Conservation (phyloP, 1,284 basidiomycete genomes). For the Vanrija sp. region DNA sequence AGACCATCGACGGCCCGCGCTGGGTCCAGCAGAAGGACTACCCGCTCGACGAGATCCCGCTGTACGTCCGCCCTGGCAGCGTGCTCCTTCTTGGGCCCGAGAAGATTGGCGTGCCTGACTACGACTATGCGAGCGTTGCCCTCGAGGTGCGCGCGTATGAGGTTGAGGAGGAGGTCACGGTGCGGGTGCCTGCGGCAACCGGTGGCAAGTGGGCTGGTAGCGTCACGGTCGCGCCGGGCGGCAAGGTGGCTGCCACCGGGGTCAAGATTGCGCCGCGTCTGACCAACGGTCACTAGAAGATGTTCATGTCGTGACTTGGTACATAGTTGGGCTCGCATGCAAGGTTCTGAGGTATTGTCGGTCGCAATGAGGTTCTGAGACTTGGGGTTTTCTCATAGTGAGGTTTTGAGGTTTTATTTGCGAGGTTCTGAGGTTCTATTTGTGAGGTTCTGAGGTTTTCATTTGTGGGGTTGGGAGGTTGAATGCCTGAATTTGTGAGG, state of each 20-base stretch:
- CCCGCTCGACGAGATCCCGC: constrained; percentile 53
- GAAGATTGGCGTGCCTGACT: constrained; percentile 60
- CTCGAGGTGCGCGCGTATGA: constrained; percentile 58
- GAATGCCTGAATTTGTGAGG: no score
- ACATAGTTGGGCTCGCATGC: no score
- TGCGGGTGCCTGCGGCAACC: constrained; percentile 50
- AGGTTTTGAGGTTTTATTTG: no score
- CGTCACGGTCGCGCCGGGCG: constrained; percentile 18
- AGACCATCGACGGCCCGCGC: constrained; percentile 30
- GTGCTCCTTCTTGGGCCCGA: constrained; percentile 59
- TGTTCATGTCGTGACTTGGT: no score
- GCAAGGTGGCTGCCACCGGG: constrained; percentile 10
- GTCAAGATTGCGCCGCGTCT: background rate
- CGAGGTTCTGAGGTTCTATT: no score
- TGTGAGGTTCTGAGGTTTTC: no score
- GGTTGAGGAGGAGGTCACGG: constrained; percentile 50
- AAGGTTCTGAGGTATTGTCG: no score
- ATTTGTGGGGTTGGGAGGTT: no score
- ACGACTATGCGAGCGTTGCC: constrained; percentile 55
- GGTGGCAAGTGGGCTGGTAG: constrained; percentile 29
- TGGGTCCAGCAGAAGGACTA: constrained; percentile 34
- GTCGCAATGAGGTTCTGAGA: no score
- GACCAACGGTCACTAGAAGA: no score
- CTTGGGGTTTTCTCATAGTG: no score
- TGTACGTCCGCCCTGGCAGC: constrained; percentile 61